These are phyloP conservation scores for Lachancea nothofagi DNA, from an alignment of 805 yeast genomes.

Conservation along the genomic window DNA sequence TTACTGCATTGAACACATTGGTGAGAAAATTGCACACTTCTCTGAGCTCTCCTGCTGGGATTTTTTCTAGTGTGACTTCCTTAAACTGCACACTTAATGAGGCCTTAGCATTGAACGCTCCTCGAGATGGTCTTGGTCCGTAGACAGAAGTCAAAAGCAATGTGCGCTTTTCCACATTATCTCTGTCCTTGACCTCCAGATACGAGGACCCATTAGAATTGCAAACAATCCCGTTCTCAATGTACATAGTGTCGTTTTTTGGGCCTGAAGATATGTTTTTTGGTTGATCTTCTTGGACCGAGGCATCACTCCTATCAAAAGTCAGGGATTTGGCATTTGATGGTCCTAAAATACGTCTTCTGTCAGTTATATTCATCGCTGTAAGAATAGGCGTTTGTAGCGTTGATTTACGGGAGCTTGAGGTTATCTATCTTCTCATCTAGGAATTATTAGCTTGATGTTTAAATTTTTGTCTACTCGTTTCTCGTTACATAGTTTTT, in stretches of 20 bases:
- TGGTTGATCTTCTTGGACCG: conserved; percentile 12
- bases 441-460: neutral
- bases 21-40: conserved; percentile 39
- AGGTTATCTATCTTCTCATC: neutral
- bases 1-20: conserved; percentile 35
- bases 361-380: conserved; percentile 43
- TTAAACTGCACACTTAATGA: conserved; percentile 49
- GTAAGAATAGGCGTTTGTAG: neutral
- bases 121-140: conserved; percentile 85
- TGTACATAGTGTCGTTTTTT: conserved; percentile 40
- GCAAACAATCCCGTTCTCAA: conserved; percentile 58
- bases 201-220: conserved; percentile 82
- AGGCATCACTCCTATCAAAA: conserved; percentile 25
- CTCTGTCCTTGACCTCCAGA: conserved; percentile 49
- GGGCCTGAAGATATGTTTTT: conserved; percentile 6
- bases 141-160: conserved; percentile 64
- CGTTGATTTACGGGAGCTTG: neutral
- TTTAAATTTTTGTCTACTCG: conserved; percentile 5
- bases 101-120: conserved; percentile 64
- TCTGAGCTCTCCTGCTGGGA: conserved; percentile 28
- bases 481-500: conserved; percentile 4
- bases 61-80: conserved; percentile 31
- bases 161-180: conserved; percentile 23
- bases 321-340: conserved; percentile 51
- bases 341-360: conserved; percentile 87